Evolutionary conservation across 441 rosid species (phyloP).

Genomic region (Daphne laureola): DNA sequence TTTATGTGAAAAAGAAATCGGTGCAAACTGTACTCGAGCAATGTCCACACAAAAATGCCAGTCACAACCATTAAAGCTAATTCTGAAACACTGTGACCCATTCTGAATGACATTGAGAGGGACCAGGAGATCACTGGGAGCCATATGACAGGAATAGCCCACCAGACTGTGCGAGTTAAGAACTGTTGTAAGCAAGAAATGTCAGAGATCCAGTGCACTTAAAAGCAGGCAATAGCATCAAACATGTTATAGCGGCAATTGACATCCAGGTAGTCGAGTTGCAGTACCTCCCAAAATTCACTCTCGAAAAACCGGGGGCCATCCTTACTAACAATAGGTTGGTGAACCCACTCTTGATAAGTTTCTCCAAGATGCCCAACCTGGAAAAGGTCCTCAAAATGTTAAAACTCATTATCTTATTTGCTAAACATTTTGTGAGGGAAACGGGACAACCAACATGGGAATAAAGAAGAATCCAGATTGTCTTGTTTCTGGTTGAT

Average conservation of each 20-base stretch:
- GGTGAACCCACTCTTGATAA: conserved; percentile 96
- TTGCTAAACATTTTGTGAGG: too few relatives aligned
- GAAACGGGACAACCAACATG: too few relatives aligned
- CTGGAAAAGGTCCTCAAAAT: conserved; percentile 30
- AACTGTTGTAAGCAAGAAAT: conserved; percentile 38
- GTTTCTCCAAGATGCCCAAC: conserved; percentile 96
- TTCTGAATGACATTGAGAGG: conserved; percentile 45
- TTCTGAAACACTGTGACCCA: conserved; percentile 56
- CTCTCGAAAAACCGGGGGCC: conserved; percentile 92
- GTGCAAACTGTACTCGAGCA: conserved; percentile 78
- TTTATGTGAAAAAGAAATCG: conserved; percentile 92
- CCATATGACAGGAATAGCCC: conserved; percentile 93
- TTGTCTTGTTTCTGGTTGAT: too few relatives aligned
- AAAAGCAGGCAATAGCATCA: background rate
- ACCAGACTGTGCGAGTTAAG: conserved; percentile 90
- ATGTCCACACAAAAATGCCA: conserved; percentile 80
- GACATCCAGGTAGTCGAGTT: too few relatives aligned
- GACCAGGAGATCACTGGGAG: conserved; percentile 74
- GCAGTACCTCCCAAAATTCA: conserved; percentile 79
- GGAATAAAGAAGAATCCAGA: too few relatives aligned
- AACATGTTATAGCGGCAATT: too few relatives aligned
- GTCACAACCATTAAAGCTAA: conserved; percentile 38
- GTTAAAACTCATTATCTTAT: conserved; percentile 4
- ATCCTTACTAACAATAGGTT: conserved; percentile 84
- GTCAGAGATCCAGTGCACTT: conserved; percentile 8